A percentile compares a stretch with the other conserved stretches of the same genome.
Conservation (phyloP, 495 filamentous ascomycete genomes). For the Corynascus novoguineensis region DNA sequence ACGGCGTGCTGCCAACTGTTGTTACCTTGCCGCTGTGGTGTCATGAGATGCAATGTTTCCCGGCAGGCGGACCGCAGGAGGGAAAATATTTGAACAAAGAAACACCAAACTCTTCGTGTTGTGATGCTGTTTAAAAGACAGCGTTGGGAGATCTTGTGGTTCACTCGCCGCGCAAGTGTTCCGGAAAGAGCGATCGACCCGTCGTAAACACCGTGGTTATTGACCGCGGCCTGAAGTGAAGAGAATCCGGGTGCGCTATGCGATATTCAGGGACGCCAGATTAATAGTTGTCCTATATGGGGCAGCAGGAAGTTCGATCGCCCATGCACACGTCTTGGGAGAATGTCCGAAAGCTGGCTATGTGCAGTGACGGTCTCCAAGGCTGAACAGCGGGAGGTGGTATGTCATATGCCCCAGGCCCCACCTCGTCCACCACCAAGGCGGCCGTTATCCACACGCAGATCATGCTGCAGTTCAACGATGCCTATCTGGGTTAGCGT, state of each 20-base stretch:
- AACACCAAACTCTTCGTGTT: not conserved
- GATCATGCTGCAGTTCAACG: not conserved
- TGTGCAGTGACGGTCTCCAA: not conserved
- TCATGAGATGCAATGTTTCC: conserved; percentile 14
- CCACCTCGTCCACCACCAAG: not conserved
- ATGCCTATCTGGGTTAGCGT: not conserved
- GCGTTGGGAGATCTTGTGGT: not conserved
- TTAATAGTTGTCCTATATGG: not conserved
- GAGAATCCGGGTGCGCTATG: not conserved
- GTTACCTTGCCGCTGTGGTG: conserved; percentile 17
- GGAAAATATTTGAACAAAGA: not conserved
- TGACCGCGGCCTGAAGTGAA: not conserved
- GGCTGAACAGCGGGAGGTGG: not conserved
- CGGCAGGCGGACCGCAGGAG: not conserved
- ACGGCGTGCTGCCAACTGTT: conserved; percentile 29
- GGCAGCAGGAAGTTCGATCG: not conserved
- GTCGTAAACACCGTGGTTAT: not conserved
- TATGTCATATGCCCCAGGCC: not conserved
- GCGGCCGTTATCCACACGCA: not conserved
- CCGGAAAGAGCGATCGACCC: not conserved
- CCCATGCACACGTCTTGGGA: not conserved
- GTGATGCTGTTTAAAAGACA: not conserved
- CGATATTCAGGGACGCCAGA: not conserved
- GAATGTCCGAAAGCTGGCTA: not conserved
- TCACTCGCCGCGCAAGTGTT: not conserved